Conservation (phyloP, 2,329 filamentous ascomycete species). For the Grosmannia huntii region DNA sequence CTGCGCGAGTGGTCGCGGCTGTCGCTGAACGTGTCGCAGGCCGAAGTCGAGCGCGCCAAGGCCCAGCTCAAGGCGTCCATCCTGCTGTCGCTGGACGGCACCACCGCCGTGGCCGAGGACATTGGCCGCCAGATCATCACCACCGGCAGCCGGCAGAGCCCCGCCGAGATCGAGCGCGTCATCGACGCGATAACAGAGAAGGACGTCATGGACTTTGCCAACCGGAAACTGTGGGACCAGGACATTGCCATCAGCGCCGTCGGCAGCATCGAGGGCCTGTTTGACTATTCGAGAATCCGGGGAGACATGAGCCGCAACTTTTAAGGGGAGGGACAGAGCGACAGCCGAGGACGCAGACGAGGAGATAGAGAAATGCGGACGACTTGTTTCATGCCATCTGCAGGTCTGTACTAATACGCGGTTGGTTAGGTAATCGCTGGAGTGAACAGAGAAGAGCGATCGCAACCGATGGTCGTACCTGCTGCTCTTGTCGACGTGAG, state of each 20-base stretch:
- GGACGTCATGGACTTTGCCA: slow-evolving; percentile 94
- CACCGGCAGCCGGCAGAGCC: slow-evolving; percentile 80
- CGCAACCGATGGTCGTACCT: background rate
- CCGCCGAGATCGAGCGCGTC: slow-evolving; percentile 86
- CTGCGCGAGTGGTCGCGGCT: slow-evolving; percentile 97
- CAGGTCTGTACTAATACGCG: slow-evolving; percentile 9
- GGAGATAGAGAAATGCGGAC: background rate
- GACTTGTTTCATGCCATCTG: background rate
- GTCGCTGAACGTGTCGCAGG: slow-evolving; percentile 72
- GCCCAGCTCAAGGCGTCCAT: slow-evolving; percentile 98
- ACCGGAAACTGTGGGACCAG: slow-evolving; percentile 93
- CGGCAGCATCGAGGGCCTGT: slow-evolving; percentile 76
- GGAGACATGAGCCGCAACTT: slow-evolving; percentile 25
- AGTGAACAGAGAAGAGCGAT: slow-evolving; percentile 3
- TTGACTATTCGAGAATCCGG: slow-evolving; percentile 48
- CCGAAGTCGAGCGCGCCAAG: slow-evolving; percentile 97
- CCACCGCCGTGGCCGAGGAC: slow-evolving; percentile 93
- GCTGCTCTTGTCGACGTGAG: background rate
- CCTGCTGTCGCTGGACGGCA: slow-evolving; percentile 92
- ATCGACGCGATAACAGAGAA: slow-evolving; percentile 85
- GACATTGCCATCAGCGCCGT: slow-evolving; percentile 90
- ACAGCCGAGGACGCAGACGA: background rate
- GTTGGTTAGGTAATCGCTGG: background rate
- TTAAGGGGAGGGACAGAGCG: slow-evolving; percentile 10
- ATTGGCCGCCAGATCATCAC: slow-evolving; percentile 98